Percentiles rank a stretch among this genome's conserved stretches.
Evolutionary conservation across 108 stramenopile species (phyloP).

Genomic region (Cyclostephanos tholiformis): DNA sequence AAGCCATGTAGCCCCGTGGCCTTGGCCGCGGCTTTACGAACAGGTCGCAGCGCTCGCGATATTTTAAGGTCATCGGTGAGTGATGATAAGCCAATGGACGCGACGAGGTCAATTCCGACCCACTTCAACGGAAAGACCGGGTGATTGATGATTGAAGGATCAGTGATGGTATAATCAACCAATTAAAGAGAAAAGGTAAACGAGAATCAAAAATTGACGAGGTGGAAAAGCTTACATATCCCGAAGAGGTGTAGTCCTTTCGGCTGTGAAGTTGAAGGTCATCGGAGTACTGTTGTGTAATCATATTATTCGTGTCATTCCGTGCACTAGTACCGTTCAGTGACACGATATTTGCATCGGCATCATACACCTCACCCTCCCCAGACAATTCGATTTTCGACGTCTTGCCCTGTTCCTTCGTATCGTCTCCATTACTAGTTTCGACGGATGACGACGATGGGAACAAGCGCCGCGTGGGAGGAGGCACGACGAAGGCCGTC

Average conservation of each 20-base stretch:
- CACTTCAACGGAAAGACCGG: constrained; percentile 27
- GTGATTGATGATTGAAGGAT: neutral
- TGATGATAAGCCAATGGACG: constrained; percentile 55
- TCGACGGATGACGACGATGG: neutral
- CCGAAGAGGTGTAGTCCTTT: constrained; percentile 34
- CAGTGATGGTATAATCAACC: neutral
- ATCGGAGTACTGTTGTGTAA: too few relatives aligned
- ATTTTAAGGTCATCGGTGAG: constrained; percentile 44
- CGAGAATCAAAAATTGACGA: neutral
- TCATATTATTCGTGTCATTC: constrained; percentile 5
- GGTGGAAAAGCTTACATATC: constrained; percentile 27
- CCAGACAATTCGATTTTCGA: constrained; percentile 7
- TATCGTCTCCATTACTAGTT: constrained; percentile 4
- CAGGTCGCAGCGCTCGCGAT: constrained; percentile 58
- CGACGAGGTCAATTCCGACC: constrained; percentile 50
- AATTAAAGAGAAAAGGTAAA: too few relatives aligned
- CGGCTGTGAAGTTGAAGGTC: neutral
- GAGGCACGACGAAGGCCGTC: constrained; percentile 19
- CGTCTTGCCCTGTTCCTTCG: constrained; percentile 10
- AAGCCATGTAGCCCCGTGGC: constrained; percentile 82
- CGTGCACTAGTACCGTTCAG: constrained; percentile 2
- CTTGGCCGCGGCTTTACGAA: constrained; percentile 69
- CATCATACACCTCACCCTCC: neutral
- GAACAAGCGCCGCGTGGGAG: neutral
- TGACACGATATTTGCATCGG: neutral